Percentiles rank a stretch among this genome's conserved stretches.
These are phyloP conservation scores for Mycosphaerelloides madeirae DNA, from an alignment of 2,329 filamentous ascomycete genomes.

Conservation along the genomic window DNA sequence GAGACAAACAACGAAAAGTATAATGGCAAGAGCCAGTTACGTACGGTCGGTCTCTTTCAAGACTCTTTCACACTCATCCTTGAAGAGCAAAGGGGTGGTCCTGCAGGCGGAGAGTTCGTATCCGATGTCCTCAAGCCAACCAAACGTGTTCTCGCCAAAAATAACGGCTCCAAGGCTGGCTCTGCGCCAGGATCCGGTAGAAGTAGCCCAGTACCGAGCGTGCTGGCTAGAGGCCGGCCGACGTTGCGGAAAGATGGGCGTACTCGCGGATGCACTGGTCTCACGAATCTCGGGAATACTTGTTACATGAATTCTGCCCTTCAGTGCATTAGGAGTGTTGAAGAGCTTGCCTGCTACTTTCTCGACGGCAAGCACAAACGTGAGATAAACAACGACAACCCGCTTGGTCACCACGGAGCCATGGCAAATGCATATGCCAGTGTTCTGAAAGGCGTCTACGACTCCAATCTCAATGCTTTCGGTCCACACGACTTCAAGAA, in stretches of 20 bases:
- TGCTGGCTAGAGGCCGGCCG: conserved; percentile 66
- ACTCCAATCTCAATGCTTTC: conserved; percentile 61
- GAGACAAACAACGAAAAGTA: conserved; percentile 68
- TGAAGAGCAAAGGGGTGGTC: conserved; percentile 65
- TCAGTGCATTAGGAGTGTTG: conserved; percentile 88
- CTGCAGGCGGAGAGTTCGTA: conserved; percentile 51
- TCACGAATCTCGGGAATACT: conserved; percentile 90
- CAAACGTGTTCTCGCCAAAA: conserved; percentile 42
- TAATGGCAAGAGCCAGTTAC: conserved; percentile 67
- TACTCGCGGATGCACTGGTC: conserved; percentile 70
- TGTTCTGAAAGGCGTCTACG: conserved; percentile 74
- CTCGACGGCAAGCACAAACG: conserved; percentile 64
- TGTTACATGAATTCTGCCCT: conserved; percentile 99
- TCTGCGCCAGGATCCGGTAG: conserved; percentile 52
- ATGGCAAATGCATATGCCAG: conserved; percentile 80
- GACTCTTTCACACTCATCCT: conserved; percentile 72
- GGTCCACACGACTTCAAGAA: conserved; percentile 77
- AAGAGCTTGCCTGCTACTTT: conserved; percentile 92
- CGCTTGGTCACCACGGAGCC: conserved; percentile 76
- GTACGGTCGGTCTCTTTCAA: conserved; percentile 62
- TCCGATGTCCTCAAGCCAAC: conserved; percentile 44
- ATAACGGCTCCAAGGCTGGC: conserved; percentile 34
- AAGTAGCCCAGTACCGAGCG: conserved; percentile 60
- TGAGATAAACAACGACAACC: conserved; percentile 82
- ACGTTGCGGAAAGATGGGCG: conserved; percentile 58